Evolutionary conservation across 495 filamentous ascomycete genomes (phyloP), one percentile per base, ranked within the genome.

Genomic region (Haplographium delicatum): DNA sequence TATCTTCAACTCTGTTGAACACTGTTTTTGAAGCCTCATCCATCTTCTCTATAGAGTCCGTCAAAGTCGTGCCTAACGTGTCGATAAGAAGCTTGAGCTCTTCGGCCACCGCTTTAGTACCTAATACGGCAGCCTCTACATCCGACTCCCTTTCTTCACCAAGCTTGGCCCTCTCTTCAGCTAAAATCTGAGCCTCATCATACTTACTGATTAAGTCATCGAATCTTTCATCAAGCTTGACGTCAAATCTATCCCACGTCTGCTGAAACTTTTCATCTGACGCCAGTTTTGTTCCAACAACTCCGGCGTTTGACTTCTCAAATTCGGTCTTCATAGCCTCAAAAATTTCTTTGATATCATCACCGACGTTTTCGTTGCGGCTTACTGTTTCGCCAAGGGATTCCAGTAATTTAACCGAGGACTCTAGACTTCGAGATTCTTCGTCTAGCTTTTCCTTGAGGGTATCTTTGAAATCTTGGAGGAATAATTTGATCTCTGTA

Each of bases 31-130:
- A 88, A 27, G 93, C 88, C 49, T 83, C 84, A 35, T 84, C 78
- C 72, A 91, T 83, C 53, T 88, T 88, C 63, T 95, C 88, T 31
- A 88, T 80, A 0, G 82, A 82, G 28, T 94, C 88, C n/a, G 81
- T 87, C 47, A 95, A 78, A 22, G 82, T 81, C n/a, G 80, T 75
- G 13, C 88, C 86, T 58, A 96, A 85, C 8, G 85, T 85, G 50
- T 95, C 89, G 54, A 94, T 83, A 4, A 91, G 79, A 2, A 85
- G 66, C 59, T 82, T 87, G 35, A 96, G 82, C 50, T 95, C 91
- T 54, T 96, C 91, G 0, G 88, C 81, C 27, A 91, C 79, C 2
- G 78, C 72, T 65, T 85, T 95, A 31, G 84, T 89, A 46, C 74
- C 77, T 4, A 81, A 73, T 20, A 91, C 62, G 8, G 86, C 75